Evolutionary conservation across 2,329 filamentous ascomycete species (phyloP), one percentile per base, ranked within the genome.

Genomic region (Leptographium wingfieldii): DNA sequence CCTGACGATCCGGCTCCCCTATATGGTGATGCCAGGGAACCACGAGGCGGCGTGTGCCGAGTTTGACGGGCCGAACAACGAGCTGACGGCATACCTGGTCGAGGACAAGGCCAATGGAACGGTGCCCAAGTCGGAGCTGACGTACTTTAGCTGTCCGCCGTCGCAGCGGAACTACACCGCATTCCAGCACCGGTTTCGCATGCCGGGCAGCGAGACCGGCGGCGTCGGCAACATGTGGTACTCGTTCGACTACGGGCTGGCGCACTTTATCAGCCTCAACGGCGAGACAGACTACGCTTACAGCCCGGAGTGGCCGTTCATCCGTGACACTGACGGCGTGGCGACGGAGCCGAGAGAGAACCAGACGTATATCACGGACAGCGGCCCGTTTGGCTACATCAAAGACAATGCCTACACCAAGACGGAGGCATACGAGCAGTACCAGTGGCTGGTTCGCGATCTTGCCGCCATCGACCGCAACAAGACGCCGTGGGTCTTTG

Each of bases 181-280:
- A 6, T 79, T 71, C 67, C 74, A 78, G 64, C 69, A 79, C 67
- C 76, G 77, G 53, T 80, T 80, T 72, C 73, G 73, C 58, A 79
- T 79, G 75, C 76, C 77, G 1, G 77, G 77, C 29, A 62, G 65
- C 1, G 76, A 79, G 63, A 71, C 70, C 11, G 74, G 74, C 4
- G 77, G 77, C 40, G 75, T 78, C 11, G 71, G 74, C 58, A 80
- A 79, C 71, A 58, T 64, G 53, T 80, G 77, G 77, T 80, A 80
- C 68, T 78, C 74, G 1, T 80, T 79, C 64, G 77, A 80, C 69
- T 79, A 80, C 63, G 77, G 77, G 29, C 69, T 79, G n/a, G 77
- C 74, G 2, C 77, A 80, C 65, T 80, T 80, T 61, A 68, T 80
- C 62, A 68, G 73, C 22, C 67, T 80, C 33, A 70, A 79, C 56